Base-by-base conservation (phyloP, 1,284 basidiomycete species). In the Marasmius fiardii region DNA sequence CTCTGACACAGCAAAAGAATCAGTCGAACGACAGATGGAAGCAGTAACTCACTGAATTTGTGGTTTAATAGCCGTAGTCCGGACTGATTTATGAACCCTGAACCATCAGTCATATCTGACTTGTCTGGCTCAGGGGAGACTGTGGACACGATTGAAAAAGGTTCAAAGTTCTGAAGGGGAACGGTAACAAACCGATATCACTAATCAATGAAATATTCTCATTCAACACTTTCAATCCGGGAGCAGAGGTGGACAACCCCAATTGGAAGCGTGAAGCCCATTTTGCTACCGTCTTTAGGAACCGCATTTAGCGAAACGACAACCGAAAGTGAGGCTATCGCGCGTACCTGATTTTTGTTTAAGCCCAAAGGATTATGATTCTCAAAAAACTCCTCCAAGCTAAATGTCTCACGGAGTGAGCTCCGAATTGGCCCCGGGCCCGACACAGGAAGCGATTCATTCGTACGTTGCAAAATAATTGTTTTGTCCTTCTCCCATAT, bases 101-200 rank as follows among this genome's bases (percentile, higher is more conserved):
- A 75, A 2, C 81, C 81, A 61, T 83, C 81, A 0, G 80, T 82
- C 78, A 83, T 80, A 56, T 80, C 76, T 3, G 74, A 73, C 1
- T 66, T 66, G 20, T 64, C 52, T 24, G 28, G 28, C 28, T 31
- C 28, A 10, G 57, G 34, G 45, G 64, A 69, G 26, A 61, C 60
- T 66, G 16, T 45, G n/a, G 7, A 20, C 24, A 23, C 6, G 21
- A 45, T 10, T 45, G 34, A 41, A 20, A 39, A 12, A 16, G 10
- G 35, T 20, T 54, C 5, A 53, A 18, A 58, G 21, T 45, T 21
- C 49, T 21, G 39, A 33, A 58, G 34, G 44, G 18, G 8, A 24
- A 28, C 21, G 11, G 49, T 55, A 26, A 66, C 71, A 35, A 39
- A 77, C 79, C 61, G 26, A 75, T 71, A 56, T 80, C 78, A 12